Evolutionary conservation across 179 eudicot genomes (phyloP).

Genomic region (Silene coronaria): DNA sequence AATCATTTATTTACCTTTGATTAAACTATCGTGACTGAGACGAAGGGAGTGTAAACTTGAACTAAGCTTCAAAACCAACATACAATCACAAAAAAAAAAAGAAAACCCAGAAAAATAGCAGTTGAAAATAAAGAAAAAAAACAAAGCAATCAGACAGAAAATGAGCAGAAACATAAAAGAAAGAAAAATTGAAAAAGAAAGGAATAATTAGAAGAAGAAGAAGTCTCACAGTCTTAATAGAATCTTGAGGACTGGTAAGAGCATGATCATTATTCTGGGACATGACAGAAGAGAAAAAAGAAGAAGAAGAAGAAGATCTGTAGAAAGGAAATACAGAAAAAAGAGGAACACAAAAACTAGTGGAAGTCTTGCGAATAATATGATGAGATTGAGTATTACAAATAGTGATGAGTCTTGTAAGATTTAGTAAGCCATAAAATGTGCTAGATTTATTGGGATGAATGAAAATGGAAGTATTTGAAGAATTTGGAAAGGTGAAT

Average conservation of each 20-base stretch:
- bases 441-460: background rate
- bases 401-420: conserved; percentile 20
- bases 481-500: background rate
- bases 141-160: background rate
- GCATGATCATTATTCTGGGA: conserved; percentile 17
- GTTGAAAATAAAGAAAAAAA: background rate
- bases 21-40: too few relatives aligned
- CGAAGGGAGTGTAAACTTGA: too few relatives aligned
- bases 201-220: too few relatives aligned
- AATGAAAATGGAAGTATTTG: background rate
- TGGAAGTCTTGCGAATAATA: conserved; percentile 23
- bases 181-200: background rate
- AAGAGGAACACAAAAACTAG: conserved; percentile 24
- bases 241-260: conserved; percentile 15
- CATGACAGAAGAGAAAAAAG: conserved; percentile 33
- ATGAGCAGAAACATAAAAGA: background rate
- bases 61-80: background rate
- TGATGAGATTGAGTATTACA: conserved; percentile 15
- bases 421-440: background rate
- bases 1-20: too few relatives aligned
- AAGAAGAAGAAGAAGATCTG: conserved; percentile 17
- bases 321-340: background rate
- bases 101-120: background rate
- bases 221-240: conserved; percentile 28
- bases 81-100: background rate